phyloP scores from a whole-genome alignment of 2,329 filamentous ascomycete species.

The Aureobasidium sp. region DNA sequence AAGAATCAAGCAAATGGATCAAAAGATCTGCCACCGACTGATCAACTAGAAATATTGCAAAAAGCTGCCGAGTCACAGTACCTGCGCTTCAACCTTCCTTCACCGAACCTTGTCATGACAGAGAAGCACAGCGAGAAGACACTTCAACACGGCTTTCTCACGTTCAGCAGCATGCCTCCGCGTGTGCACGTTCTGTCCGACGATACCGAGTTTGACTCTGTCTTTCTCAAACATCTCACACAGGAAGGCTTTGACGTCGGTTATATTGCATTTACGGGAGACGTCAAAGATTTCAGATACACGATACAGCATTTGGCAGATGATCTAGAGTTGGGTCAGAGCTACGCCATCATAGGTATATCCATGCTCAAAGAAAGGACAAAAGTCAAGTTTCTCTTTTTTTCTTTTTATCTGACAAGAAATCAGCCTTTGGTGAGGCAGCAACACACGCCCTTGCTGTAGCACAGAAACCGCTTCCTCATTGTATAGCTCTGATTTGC shows the following conservation, averaged over 20 bases:
- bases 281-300: constrained; percentile 27
- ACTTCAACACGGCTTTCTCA: constrained; percentile 21
- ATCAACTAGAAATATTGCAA: too few species aligned
- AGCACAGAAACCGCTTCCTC: constrained; percentile 35
- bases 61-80: too few species aligned
- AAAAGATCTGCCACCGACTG: too few species aligned
- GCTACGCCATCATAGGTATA: constrained; percentile 25
- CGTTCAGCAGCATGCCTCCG: constrained; percentile 24
- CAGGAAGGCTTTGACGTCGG: constrained; percentile 38
- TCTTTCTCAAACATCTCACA: constrained; percentile 34
- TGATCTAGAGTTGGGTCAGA: constrained; percentile 30
- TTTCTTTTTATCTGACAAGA: background rate
- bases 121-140: constrained; percentile 24
- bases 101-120: too few species aligned
- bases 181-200: constrained; percentile 36
- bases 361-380: too few species aligned
- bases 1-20: too few species aligned
- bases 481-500: constrained; percentile 35
- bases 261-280: constrained; percentile 30
- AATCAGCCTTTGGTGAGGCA: constrained; percentile 36
- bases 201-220: constrained; percentile 32
- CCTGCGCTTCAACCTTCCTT: too few species aligned
- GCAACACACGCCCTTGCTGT: constrained; percentile 35
- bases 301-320: constrained; percentile 33
- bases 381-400: background rate